Percentiles rank a stretch among this genome's conserved stretches.
phyloP scores from a whole-genome alignment of 371 early-diverging fungal genomes.

The Entomophthora muscae region DNA sequence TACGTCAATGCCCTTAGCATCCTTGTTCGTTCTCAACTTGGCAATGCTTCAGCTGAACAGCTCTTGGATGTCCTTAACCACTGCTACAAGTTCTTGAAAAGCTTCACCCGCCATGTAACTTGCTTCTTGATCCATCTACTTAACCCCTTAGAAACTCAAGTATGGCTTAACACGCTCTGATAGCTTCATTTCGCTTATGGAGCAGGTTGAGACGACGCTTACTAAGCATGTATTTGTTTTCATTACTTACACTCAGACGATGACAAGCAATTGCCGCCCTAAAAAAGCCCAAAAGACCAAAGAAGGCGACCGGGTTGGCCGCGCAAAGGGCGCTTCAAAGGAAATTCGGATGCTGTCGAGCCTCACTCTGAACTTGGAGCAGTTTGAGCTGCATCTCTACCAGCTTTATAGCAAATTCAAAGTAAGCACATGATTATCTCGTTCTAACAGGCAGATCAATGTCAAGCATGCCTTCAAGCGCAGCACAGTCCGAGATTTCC shows the following conservation, averaged over 20 bases:
- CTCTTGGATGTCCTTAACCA: constrained; percentile 1
- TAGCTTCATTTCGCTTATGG: background rate
- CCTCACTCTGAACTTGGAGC: constrained; percentile 5
- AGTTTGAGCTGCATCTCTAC: constrained; percentile 5
- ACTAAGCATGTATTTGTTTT: background rate
- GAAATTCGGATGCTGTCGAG: constrained; percentile 6
- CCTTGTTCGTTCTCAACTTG: background rate
- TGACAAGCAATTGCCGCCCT: background rate
- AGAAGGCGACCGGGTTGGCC: background rate
- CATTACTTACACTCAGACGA: background rate
- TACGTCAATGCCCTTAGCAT: background rate
- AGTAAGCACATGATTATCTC: background rate
- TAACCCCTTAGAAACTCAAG: background rate
- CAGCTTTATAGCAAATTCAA: constrained; percentile 1
- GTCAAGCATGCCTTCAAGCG: constrained; percentile 5
- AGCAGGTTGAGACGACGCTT: background rate
- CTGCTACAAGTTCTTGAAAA: background rate
- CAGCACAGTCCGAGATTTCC: background rate
- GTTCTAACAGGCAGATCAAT: background rate
- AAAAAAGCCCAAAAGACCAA: background rate
- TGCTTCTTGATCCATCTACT: background rate
- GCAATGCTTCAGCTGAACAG: background rate
- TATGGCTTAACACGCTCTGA: background rate
- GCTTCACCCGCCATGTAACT: background rate
- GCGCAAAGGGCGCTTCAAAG: background rate